phyloP scores from a whole-genome alignment of 192 early-diverging fungal species.

The Fimicolochytrium jonesii region DNA sequence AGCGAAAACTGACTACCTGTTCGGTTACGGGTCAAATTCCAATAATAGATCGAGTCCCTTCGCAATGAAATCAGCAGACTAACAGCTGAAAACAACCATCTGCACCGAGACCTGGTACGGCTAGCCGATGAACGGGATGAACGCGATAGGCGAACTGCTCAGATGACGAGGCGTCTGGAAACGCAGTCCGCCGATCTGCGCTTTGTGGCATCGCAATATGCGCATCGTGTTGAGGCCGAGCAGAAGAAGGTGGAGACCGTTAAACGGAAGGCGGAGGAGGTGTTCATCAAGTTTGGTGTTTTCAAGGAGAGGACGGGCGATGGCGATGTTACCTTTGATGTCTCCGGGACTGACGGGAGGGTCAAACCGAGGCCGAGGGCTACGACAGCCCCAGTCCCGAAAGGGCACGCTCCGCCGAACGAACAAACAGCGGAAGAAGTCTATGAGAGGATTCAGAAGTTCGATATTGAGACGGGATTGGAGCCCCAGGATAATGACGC shows the following conservation, averaged over 20 bases:
- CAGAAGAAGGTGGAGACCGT: conserved; percentile 34
- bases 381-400: no score
- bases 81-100: conserved; percentile 45
- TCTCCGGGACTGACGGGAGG: neutral
- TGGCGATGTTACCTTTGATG: neutral
- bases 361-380: conserved; percentile 1
- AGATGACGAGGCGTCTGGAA: conserved; percentile 26
- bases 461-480: conserved; percentile 53
- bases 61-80: conserved; percentile 37
- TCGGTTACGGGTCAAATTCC: no score
- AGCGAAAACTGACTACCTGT: no score
- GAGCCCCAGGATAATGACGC: conserved; percentile 31
- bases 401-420: no score
- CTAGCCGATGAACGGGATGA: conserved; percentile 40
- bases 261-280: conserved; percentile 37
- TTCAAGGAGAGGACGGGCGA: no score
- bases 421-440: conserved; percentile 32
- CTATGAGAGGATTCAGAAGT: conserved; percentile 49
- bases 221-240: conserved; percentile 31
- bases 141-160: conserved; percentile 6
- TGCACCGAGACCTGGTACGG: conserved; percentile 41
- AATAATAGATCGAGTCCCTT: conserved; percentile 39
- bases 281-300: conserved; percentile 30
- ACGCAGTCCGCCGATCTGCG: conserved; percentile 36
- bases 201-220: conserved; percentile 46